Base-by-base conservation (phyloP, 129 eudicot genomes). In the Dittrichia graveolens region DNA sequence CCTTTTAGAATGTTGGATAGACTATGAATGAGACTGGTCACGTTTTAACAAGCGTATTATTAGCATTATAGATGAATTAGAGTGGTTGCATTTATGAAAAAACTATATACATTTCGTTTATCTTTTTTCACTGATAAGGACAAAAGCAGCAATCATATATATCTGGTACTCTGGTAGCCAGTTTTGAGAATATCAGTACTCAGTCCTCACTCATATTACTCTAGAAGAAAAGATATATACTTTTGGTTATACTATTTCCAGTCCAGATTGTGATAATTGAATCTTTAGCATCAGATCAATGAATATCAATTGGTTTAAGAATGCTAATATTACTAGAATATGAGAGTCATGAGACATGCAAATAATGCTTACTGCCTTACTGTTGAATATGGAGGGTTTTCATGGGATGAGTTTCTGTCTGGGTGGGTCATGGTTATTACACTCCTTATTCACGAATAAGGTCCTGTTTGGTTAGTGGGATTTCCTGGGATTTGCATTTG, bases 161-260 rank as follows among this genome's bases (percentile, higher is more conserved):
- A 50, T 34, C 50, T 8, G 73, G 73, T 50, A 37, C 35, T 34
- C 50, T 8, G 73, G 73, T 50, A 37, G 73, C 16, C 40, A 37
- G 14, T 52, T 67, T 11, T 31, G 43, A 67, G 72, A 48, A 35
- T 24, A 24, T 15, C 10, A 4, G 9, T 42, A 69, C 10, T 53
- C 10, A 4, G 9, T 42, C 52, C 10, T 53, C 37, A 53, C 49
- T 38, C 63, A 41, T 37, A 53, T 39, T 41, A 61, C 65, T 38
- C 4, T 15, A 11, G 61, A 3, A 19, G 18, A 55, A 55, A 7
- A 42, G 16, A 16, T 5, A 16, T 5, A 16, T 18, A 54, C 37
- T 54, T 54, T 15, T 16, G 37, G 37, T 15, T 15, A 18, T 55
- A 8, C 4, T 19, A 19, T 8, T 18, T 18, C 18, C 34, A 55